Evolutionary conservation across 1,284 basidiomycete genomes (phyloP).

Genomic region (Leccinum pallidistipes): DNA sequence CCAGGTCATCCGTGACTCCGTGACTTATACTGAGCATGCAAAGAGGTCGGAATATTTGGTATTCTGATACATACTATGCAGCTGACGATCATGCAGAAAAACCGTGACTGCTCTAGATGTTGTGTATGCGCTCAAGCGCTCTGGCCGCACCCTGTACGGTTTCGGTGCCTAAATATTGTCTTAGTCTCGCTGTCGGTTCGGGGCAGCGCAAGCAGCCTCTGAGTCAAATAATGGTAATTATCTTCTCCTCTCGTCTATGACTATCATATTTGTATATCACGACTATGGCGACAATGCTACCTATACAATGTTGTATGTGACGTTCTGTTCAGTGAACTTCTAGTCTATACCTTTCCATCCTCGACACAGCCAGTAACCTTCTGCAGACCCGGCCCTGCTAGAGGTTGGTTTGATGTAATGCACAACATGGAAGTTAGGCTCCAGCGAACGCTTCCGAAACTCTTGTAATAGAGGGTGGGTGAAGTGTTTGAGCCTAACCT

Average conservation of each 20-base stretch:
- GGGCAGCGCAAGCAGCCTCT: not conserved
- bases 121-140: slow-evolving; percentile 84
- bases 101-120: slow-evolving; percentile 82
- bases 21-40: slow-evolving; percentile 89
- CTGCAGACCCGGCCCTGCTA: slow-evolving; percentile 68
- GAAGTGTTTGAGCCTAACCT: slow-evolving; percentile 70
- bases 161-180: slow-evolving; percentile 58
- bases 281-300: slow-evolving; percentile 6
- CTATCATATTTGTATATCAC: slow-evolving; percentile 22
- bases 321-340: not conserved
- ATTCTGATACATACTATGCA: not conserved
- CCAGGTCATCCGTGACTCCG: slow-evolving; percentile 82
- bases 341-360: slow-evolving; percentile 45
- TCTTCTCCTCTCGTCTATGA: slow-evolving; percentile 6
- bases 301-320: slow-evolving; percentile 1
- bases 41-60: slow-evolving; percentile 51
- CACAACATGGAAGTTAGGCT: slow-evolving; percentile 60
- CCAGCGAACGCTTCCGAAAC: slow-evolving; percentile 53
- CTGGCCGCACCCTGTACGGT: slow-evolving; percentile 79
- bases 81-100: slow-evolving; percentile 50
- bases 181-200: not conserved
- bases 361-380: slow-evolving; percentile 73
- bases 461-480: slow-evolving; percentile 56
- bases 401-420: slow-evolving; percentile 64
- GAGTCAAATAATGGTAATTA: not conserved